Percentiles rank a stretch among this genome's conserved stretches.
Evolutionary conservation across 225 moss, liverwort and hornwort genomes (phyloP).

Genomic region (Lunularia cruciata): DNA sequence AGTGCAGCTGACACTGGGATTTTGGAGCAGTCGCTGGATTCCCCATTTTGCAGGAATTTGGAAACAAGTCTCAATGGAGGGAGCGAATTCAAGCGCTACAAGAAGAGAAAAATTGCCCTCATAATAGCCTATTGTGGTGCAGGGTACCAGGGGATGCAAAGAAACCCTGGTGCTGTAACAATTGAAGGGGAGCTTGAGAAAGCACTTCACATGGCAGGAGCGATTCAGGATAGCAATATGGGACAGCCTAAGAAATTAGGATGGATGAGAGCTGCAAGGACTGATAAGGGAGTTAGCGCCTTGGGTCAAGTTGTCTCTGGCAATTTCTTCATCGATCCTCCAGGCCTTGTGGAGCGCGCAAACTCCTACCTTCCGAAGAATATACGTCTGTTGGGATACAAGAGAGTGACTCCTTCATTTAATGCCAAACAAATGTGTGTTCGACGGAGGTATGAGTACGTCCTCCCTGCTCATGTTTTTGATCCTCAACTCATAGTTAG

Average conservation of each 20-base stretch:
- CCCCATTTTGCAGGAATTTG: too few relatives aligned
- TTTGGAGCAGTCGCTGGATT: too few relatives aligned
- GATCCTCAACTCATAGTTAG: constrained; percentile 40
- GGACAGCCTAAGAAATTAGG: constrained; percentile 77
- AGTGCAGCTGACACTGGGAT: too few relatives aligned
- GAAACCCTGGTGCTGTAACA: constrained; percentile 72
- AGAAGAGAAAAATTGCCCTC: constrained; percentile 66
- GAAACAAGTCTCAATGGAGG: neutral
- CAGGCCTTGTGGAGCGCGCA: constrained; percentile 74
- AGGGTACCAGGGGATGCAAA: constrained; percentile 67
- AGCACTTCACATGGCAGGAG: constrained; percentile 73
- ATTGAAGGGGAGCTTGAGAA: constrained; percentile 91
- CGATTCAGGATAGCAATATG: constrained; percentile 71
- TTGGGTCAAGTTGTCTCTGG: constrained; percentile 85
- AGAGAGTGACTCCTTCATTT: constrained; percentile 67
- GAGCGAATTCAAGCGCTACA: constrained; percentile 12
- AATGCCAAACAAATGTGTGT: constrained; percentile 83
- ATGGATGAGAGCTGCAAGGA: constrained; percentile 93
- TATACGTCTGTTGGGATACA: constrained; percentile 73
- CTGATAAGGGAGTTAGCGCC: constrained; percentile 93
- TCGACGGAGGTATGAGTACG: constrained; percentile 79
- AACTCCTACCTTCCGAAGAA: constrained; percentile 81
- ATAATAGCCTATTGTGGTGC: constrained; percentile 66
- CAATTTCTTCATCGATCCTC: constrained; percentile 74
- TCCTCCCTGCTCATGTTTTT: constrained; percentile 79